Percentiles rank a stretch among this genome's conserved stretches.
These are phyloP conservation scores for Macrophomina phaseolina DNA, from an alignment of 2,329 filamentous ascomycete genomes.

Conservation along the genomic window DNA sequence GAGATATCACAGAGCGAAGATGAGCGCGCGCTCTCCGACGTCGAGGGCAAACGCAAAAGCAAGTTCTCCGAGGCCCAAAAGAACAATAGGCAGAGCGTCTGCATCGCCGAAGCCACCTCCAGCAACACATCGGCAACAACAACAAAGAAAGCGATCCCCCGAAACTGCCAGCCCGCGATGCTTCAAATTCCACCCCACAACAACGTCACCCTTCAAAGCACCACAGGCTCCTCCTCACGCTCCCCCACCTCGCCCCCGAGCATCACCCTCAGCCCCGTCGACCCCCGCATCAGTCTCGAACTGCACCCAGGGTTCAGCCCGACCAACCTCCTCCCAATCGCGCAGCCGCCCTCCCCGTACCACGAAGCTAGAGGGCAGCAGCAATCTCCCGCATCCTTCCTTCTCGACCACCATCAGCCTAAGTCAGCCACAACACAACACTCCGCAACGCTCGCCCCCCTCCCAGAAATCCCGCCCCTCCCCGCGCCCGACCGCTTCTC, in stretches of 20 bases:
- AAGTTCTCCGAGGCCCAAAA: not conserved
- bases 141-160: not conserved
- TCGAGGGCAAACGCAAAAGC: not conserved
- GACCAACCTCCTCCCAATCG: not conserved
- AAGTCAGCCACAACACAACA: not conserved
- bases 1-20: not conserved
- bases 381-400: not conserved
- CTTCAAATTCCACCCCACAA: not conserved
- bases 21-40: not conserved
- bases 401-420: not conserved
- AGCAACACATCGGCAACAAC: not conserved
- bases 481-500: conserved; percentile 12
- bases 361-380: not conserved
- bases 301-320: not conserved
- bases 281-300: not conserved
- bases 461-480: not conserved
- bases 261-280: conserved; percentile 15
- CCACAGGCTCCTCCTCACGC: not conserved
- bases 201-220: not conserved
- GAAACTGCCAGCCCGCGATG: not conserved
- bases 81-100: not conserved
- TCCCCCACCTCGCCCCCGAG: not conserved
- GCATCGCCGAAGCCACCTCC: not conserved
- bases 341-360: not conserved
- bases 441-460: not conserved